Conservation (phyloP, 1,139 yeast species). For the Nakaseomyces uthaithaninus region DNA sequence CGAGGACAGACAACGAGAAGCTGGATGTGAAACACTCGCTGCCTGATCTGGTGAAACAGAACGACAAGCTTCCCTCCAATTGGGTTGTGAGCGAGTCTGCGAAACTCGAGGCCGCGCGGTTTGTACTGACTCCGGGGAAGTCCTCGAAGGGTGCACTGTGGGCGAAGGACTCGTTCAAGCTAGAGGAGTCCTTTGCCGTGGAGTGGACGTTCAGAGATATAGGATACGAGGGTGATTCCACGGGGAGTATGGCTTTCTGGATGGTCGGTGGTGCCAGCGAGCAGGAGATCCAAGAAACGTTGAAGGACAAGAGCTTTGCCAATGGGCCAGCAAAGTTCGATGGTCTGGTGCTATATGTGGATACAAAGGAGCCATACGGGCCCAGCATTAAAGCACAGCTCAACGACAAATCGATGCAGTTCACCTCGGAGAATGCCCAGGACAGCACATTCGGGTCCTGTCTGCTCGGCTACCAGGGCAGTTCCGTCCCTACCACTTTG, state of each 20-base stretch:
- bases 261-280: constrained; percentile 15
- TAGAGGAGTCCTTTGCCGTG: constrained; percentile 44
- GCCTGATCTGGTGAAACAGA: constrained; percentile 32
- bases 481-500: constrained; percentile 57
- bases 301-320: constrained; percentile 14
- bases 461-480: constrained; percentile 48
- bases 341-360: constrained; percentile 50
- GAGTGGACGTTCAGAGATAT: constrained; percentile 52
- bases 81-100: constrained; percentile 35
- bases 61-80: constrained; percentile 16
- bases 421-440: constrained; percentile 27
- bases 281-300: neutral
- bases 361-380: constrained; percentile 33
- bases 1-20: constrained; percentile 11
- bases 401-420: constrained; percentile 39
- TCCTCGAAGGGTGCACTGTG: constrained; percentile 43
- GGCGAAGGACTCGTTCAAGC: constrained; percentile 34
- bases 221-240: constrained; percentile 38
- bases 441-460: constrained; percentile 44
- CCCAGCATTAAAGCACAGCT: constrained; percentile 46
- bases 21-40: constrained; percentile 32
- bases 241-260: constrained; percentile 49
- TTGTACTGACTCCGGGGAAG: constrained; percentile 40
- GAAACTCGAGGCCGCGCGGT: constrained; percentile 36
- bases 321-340: constrained; percentile 36